Evolutionary conservation across 805 yeast species (phyloP).

Genomic region (Zygosaccharomyces pseudorouxii): DNA sequence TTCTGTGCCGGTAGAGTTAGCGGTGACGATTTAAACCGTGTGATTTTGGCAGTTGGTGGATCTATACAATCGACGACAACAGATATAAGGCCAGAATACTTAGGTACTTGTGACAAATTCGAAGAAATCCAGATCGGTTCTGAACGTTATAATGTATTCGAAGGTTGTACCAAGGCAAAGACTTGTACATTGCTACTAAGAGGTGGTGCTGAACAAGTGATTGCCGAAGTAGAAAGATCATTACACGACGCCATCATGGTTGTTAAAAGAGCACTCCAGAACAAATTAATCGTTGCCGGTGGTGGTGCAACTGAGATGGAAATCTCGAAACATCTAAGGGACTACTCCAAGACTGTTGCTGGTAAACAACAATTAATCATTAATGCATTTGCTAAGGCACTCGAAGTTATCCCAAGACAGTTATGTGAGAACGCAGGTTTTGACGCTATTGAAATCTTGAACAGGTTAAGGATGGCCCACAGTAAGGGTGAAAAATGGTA

Average conservation of each 20-base stretch:
- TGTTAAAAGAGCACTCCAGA: constrained; percentile 88
- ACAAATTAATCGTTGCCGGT: constrained; percentile 88
- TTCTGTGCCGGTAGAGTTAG: constrained; percentile 97
- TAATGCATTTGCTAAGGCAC: constrained; percentile 87
- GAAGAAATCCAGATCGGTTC: constrained; percentile 96
- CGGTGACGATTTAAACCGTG: constrained; percentile 86
- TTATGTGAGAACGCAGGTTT: constrained; percentile 98
- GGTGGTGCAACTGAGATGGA: constrained; percentile 99
- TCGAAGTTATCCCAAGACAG: constrained; percentile 95
- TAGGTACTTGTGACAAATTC: constrained; percentile 80
- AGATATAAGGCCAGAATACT: constrained; percentile 61
- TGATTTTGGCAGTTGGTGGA: constrained; percentile 92
- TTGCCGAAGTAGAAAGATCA: constrained; percentile 96
- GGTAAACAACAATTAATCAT: constrained; percentile 95
- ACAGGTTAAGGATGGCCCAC: constrained; percentile 86
- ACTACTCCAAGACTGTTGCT: constrained; percentile 78
- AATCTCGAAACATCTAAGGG: constrained; percentile 80
- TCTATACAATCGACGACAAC: constrained; percentile 72
- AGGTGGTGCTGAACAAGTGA: constrained; percentile 98
- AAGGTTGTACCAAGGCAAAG: constrained; percentile 87
- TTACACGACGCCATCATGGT: constrained; percentile 98
- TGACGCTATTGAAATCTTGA: constrained; percentile 92
- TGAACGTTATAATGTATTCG: constrained; percentile 88
- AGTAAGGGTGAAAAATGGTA: constrained; percentile 89
- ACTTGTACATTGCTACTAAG: constrained; percentile 91